Evolutionary conservation across 305 asterid species (phyloP), one percentile per base, ranked within the genome.

Genomic region (Fraxinus baroniana): DNA sequence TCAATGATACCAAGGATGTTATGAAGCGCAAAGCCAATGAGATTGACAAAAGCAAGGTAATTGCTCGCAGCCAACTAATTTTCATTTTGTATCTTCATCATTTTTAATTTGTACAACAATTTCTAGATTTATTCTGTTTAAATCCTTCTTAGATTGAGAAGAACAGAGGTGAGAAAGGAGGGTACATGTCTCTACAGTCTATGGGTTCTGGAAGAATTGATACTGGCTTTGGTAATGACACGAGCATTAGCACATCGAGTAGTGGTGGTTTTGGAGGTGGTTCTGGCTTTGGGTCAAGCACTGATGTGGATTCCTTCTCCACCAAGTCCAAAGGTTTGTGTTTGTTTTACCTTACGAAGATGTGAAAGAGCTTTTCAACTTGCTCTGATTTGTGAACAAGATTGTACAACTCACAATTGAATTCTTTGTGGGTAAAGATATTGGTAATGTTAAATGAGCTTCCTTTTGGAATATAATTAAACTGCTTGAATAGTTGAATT

Each of bases 1-100:
- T 92, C 83, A 89, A 92, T 49, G 97, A 92, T 57, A 91, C 95
- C 74, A 91, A 92, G 88, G 94, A 91, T 83, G 87, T 90, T 83
- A 92, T 92, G 97, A 92, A 91, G 88, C 92, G 91, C 15, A 92
- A 92, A 89, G 97, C 97, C 39, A 90, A 84, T 82, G 95, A 92
- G 87, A 92, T 92, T 87, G 95, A 91, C 87, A 92, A 92, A 87
- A 92, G 87, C 97, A 92, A 92, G 95, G 97, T 92, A 83, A 79
- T 68, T 24, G 15, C 33, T 44, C 30, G 17, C 39, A 66, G 72
- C 74, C 60, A 80, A 39, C 76, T 26, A 17, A 4, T 22, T 28
- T 77, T 36, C 76, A 49, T 22, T 22, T 6, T 55, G 30, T 68
- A 30, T 22, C 13, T 22, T 1, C 3, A 44, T 74, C 15, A 17